Percentiles rank a stretch among this genome's conserved stretches.
Evolutionary conservation across 108 stramenopile species (phyloP).

Genomic region (Discostella stelligeroides): DNA sequence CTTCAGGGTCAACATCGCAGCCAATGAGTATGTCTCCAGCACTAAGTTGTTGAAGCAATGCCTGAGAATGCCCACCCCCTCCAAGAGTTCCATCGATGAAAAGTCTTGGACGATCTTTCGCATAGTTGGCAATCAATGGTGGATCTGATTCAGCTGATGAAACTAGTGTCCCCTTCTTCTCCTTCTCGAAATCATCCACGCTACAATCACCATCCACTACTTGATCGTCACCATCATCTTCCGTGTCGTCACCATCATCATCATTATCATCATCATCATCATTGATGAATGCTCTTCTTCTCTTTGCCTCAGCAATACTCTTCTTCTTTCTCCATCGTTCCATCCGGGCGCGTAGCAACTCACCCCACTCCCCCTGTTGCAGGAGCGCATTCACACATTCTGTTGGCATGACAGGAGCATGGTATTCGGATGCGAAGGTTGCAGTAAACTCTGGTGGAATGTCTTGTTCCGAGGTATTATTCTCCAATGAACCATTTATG

Average conservation of each 20-base stretch:
- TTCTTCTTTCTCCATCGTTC: slow-evolving; percentile 40
- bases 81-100: slow-evolving; percentile 90
- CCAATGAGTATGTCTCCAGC: slow-evolving; percentile 80
- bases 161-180: neutral
- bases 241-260: slow-evolving; percentile 9
- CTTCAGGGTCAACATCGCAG: slow-evolving; percentile 81
- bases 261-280: slow-evolving; percentile 30
- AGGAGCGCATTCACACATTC: slow-evolving; percentile 82
- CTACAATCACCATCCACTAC: too few relatives aligned
- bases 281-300: slow-evolving; percentile 28
- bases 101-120: slow-evolving; percentile 38
- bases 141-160: slow-evolving; percentile 1
- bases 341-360: slow-evolving; percentile 26
- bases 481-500: slow-evolving; percentile 5
- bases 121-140: neutral
- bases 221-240: slow-evolving; percentile 16
- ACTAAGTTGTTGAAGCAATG: slow-evolving; percentile 60
- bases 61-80: slow-evolving; percentile 86
- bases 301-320: slow-evolving; percentile 35
- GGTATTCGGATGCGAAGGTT: slow-evolving; percentile 73
- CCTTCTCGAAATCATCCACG: too few relatives aligned
- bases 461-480: slow-evolving; percentile 15
- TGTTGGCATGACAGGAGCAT: slow-evolving; percentile 85
- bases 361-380: slow-evolving; percentile 39
- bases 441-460: slow-evolving; percentile 2